A percentile compares a stretch with the other conserved stretches of the same genome.
Evolutionary conservation across 2,329 filamentous ascomycete species (phyloP).

Genomic region (Pestalotiopsis sp.): DNA sequence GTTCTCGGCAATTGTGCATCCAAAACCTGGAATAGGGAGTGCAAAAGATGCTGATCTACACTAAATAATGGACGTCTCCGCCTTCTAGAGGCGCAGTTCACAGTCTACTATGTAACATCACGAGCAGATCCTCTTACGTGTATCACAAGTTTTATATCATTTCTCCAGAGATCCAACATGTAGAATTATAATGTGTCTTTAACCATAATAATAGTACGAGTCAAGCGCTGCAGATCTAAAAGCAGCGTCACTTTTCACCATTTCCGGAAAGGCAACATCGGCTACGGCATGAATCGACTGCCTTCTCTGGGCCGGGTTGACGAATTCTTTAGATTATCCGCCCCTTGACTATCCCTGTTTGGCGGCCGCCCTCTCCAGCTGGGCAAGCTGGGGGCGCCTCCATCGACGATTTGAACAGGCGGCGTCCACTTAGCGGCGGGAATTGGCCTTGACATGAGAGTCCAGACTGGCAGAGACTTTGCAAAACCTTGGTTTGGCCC

Average conservation of each 20-base stretch:
- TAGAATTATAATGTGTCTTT: neutral
- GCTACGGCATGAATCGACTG: neutral
- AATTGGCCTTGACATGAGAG: slow-evolving; percentile 4
- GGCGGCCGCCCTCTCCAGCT: too few species aligned
- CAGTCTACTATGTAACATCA: too few species aligned
- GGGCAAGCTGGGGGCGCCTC: neutral
- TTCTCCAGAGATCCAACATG: neutral
- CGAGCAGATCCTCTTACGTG: too few species aligned
- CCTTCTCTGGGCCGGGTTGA: slow-evolving; percentile 15
- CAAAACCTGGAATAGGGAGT: too few species aligned
- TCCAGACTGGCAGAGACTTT: neutral
- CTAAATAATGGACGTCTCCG: too few species aligned
- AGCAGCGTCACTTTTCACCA: neutral
- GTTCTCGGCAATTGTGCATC: too few species aligned
- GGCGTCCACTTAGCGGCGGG: slow-evolving; percentile 9
- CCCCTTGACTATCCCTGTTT: neutral
- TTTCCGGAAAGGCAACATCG: neutral
- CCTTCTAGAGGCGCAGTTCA: too few species aligned
- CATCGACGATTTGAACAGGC: neutral
- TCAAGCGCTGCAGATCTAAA: neutral
- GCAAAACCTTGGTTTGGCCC: neutral
- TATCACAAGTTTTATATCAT: neutral
- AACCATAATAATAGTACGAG: neutral
- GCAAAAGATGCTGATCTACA: too few species aligned
- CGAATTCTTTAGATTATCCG: neutral